A percentile compares a stretch with the other conserved stretches of the same genome.
Conservation (phyloP, 2,329 filamentous ascomycete species). For the Coniella vitis region DNA sequence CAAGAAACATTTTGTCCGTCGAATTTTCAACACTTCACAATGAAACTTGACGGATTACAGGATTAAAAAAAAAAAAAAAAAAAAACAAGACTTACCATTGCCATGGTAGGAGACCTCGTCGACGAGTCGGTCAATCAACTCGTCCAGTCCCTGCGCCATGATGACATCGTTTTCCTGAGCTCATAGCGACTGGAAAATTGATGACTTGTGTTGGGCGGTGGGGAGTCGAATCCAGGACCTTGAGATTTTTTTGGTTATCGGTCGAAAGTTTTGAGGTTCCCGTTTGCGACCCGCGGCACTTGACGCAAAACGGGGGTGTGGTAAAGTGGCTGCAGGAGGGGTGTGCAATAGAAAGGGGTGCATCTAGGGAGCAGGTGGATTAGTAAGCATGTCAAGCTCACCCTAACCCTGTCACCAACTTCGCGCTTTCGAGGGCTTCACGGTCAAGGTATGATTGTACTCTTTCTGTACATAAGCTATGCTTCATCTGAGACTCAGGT, state of each 20-base stretch:
- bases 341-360: not conserved
- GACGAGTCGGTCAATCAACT: conserved; percentile 37
- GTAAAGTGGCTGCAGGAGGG: too few relatives aligned
- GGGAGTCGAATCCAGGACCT: conserved; percentile 16
- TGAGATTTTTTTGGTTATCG: conserved; percentile 12
- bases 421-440: too few relatives aligned
- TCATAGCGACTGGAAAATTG: conserved; percentile 19
- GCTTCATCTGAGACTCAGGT: too few relatives aligned
- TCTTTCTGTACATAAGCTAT: too few relatives aligned
- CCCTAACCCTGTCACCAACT: too few relatives aligned
- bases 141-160: conserved; percentile 36
- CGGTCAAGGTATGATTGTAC: too few relatives aligned
- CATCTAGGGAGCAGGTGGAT: too few relatives aligned
- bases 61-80: too few relatives aligned
- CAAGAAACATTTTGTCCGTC: too few relatives aligned
- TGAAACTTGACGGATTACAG: too few relatives aligned
- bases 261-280: not conserved
- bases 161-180: conserved; percentile 17
- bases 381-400: too few relatives aligned
- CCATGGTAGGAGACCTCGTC: conserved; percentile 38
- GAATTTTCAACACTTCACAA: not conserved
- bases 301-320: not conserved
- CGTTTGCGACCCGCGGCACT: not conserved
- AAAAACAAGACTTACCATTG: conserved; percentile 30
- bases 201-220: conserved; percentile 17